These are phyloP conservation scores for Ambrosia trifida DNA, from an alignment of 129 eudicot genomes.

Conservation along the genomic window DNA sequence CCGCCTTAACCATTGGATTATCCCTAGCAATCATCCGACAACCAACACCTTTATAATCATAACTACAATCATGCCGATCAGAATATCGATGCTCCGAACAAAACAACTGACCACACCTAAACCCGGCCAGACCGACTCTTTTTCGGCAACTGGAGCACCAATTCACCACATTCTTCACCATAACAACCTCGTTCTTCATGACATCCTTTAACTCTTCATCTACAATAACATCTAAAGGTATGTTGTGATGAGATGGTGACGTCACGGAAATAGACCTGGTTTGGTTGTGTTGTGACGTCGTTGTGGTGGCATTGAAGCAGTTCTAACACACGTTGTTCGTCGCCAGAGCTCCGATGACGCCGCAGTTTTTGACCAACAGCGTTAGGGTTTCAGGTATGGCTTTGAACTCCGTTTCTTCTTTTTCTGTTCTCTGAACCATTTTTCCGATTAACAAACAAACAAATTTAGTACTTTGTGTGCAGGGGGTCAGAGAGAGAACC, in stretches of 20 bases:
- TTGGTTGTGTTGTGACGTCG: slow-evolving; percentile 33
- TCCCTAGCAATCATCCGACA: slow-evolving; percentile 75
- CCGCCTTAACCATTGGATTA: slow-evolving; percentile 80
- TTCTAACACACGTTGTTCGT: slow-evolving; percentile 65
- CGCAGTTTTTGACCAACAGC: slow-evolving; percentile 63
- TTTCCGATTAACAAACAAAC: background rate
- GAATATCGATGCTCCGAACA: slow-evolving; percentile 75
- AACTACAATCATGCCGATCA: slow-evolving; percentile 83
- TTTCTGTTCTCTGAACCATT: slow-evolving; percentile 75
- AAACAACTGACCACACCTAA: slow-evolving; percentile 80
- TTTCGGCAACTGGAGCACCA: slow-evolving; percentile 75
- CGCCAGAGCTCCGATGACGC: slow-evolving; percentile 57
- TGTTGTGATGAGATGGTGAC: slow-evolving; percentile 26
- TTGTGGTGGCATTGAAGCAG: slow-evolving; percentile 50
- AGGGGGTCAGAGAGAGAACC: too few species aligned
- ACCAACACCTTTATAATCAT: slow-evolving; percentile 67
- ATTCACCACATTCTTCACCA: slow-evolving; percentile 56
- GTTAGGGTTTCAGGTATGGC: slow-evolving; percentile 53
- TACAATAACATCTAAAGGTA: slow-evolving; percentile 23
- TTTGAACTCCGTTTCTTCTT: slow-evolving; percentile 75
- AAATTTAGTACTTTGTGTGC: background rate
- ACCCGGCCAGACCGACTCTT: slow-evolving; percentile 77
- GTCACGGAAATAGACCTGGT: slow-evolving; percentile 45
- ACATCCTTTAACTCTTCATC: slow-evolving; percentile 15
- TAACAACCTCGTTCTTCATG: background rate